Percentiles rank a stretch among this genome's conserved stretches.
phyloP scores from a whole-genome alignment of 768 basidiomycete species.

The Boletus rex-veris region DNA sequence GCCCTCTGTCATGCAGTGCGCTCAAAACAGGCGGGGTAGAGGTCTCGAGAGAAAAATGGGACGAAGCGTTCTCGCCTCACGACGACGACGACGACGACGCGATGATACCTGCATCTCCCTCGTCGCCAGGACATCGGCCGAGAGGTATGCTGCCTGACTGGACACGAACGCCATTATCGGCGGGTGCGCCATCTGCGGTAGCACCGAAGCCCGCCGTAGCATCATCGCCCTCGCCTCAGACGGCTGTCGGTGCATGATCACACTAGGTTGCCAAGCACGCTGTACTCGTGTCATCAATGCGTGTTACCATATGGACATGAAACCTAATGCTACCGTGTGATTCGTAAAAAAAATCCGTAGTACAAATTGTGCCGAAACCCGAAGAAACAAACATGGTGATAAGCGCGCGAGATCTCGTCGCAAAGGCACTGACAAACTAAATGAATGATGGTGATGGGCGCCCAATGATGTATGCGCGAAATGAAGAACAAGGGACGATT shows the following conservation, averaged over 20 bases:
- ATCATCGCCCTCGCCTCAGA: conserved; percentile 18
- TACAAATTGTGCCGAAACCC: not conserved
- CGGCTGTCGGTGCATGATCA: conserved; percentile 35
- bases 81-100: conserved; percentile 44
- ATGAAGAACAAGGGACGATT: not conserved
- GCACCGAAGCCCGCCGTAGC: conserved; percentile 7
- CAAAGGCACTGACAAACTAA: not conserved
- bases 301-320: conserved; percentile 5
- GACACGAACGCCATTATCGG: conserved; percentile 62
- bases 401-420: not conserved
- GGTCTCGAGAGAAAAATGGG: conserved; percentile 81
- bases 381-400: not conserved
- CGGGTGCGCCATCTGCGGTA: conserved; percentile 61
- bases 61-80: conserved; percentile 52
- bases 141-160: conserved; percentile 71
- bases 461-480: not conserved
- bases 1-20: conserved; percentile 42
- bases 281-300: conserved; percentile 8
- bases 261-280: not conserved
- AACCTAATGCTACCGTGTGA: conserved; percentile 3
- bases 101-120: conserved; percentile 12
- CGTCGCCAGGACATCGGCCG: conserved; percentile 27
- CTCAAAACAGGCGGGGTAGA: conserved; percentile 86
- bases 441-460: not conserved
- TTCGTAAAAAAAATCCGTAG: no score